phyloP scores from a whole-genome alignment of 2,329 filamentous ascomycete genomes.

The Tolypocladium sp. region DNA sequence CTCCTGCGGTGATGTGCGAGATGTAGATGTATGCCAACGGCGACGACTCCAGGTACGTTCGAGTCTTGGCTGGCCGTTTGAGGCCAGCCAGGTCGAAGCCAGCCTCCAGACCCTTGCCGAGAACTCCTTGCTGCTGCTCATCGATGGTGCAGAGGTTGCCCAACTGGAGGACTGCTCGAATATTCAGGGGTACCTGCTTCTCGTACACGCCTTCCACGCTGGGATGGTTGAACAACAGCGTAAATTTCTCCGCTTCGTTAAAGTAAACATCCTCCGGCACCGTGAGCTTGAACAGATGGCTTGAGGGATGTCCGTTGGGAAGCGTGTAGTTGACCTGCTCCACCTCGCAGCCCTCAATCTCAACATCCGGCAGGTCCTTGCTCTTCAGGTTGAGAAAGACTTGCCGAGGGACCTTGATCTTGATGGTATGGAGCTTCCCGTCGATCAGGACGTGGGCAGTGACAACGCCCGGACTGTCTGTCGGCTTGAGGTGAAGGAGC shows the following conservation, averaged over 20 bases:
- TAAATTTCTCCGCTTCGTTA: constrained; percentile 73
- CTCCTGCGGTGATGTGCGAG: constrained; percentile 84
- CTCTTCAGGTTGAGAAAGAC: constrained; percentile 88
- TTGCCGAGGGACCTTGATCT: constrained; percentile 79
- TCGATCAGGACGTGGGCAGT: constrained; percentile 88
- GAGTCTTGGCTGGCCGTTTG: constrained; percentile 53
- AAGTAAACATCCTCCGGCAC: constrained; percentile 85
- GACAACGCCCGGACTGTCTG: constrained; percentile 78
- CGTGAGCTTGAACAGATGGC: constrained; percentile 88
- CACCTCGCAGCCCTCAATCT: constrained; percentile 75
- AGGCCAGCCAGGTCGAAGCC: constrained; percentile 82
- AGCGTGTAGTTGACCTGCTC: constrained; percentile 91
- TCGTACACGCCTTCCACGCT: constrained; percentile 98
- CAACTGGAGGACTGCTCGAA: constrained; percentile 79
- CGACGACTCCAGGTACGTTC: constrained; percentile 65
- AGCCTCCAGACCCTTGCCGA: constrained; percentile 85
- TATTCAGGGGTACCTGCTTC: constrained; percentile 77
- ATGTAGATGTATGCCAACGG: constrained; percentile 80
- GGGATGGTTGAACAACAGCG: constrained; percentile 76
- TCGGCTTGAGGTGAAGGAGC: constrained; percentile 75
- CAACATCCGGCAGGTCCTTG: constrained; percentile 79
- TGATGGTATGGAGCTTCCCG: constrained; percentile 79
- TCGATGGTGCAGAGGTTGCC: constrained; percentile 93
- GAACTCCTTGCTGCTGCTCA: constrained; percentile 76
- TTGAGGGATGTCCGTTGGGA: constrained; percentile 88